phyloP scores from a whole-genome alignment of 1,139 yeast species.

The Taphrina deformans region DNA sequence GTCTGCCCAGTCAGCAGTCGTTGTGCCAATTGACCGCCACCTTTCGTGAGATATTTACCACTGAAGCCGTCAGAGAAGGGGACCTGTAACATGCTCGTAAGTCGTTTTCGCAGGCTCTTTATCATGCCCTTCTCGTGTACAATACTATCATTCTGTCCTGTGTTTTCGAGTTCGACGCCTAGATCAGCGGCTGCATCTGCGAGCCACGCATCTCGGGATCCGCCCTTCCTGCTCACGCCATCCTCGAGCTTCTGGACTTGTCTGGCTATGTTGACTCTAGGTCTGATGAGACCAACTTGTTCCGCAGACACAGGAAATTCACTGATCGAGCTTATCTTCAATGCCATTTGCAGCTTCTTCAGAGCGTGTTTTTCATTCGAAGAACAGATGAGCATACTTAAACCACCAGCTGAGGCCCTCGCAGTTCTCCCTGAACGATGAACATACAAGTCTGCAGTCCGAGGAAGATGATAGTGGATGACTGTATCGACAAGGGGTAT shows the following conservation, averaged over 20 bases:
- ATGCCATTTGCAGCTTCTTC: slow-evolving; percentile 55
- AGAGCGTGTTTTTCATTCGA: slow-evolving; percentile 63
- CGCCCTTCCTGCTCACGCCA: slow-evolving; percentile 16
- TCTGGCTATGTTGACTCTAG: slow-evolving; percentile 67
- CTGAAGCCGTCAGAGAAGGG: slow-evolving; percentile 64
- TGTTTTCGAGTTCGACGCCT: slow-evolving; percentile 67
- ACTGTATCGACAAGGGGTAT: slow-evolving; percentile 90
- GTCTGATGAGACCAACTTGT: slow-evolving; percentile 66
- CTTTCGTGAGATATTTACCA: slow-evolving; percentile 70
- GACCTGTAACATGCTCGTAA: slow-evolving; percentile 56
- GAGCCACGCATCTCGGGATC: slow-evolving; percentile 58
- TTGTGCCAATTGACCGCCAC: slow-evolving; percentile 80
- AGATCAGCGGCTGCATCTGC: slow-evolving; percentile 89
- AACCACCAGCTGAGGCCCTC: slow-evolving; percentile 92
- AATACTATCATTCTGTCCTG: slow-evolving; percentile 46
- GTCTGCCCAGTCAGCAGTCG: slow-evolving; percentile 71
- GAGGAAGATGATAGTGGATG: slow-evolving; percentile 90
- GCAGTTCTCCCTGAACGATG: slow-evolving; percentile 99
- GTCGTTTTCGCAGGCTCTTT: slow-evolving; percentile 58
- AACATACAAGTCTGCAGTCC: slow-evolving; percentile 90
- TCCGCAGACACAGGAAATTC: slow-evolving; percentile 76
- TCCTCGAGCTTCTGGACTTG: slow-evolving; percentile 69
- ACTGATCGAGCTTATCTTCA: slow-evolving; percentile 66
- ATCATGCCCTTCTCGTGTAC: slow-evolving; percentile 21
- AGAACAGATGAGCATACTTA: slow-evolving; percentile 84